Percentiles rank a stretch among this genome's conserved stretches.
Evolutionary conservation across 2,329 filamentous ascomycete species (phyloP).

Genomic region (Cordyceps pruinosa): DNA sequence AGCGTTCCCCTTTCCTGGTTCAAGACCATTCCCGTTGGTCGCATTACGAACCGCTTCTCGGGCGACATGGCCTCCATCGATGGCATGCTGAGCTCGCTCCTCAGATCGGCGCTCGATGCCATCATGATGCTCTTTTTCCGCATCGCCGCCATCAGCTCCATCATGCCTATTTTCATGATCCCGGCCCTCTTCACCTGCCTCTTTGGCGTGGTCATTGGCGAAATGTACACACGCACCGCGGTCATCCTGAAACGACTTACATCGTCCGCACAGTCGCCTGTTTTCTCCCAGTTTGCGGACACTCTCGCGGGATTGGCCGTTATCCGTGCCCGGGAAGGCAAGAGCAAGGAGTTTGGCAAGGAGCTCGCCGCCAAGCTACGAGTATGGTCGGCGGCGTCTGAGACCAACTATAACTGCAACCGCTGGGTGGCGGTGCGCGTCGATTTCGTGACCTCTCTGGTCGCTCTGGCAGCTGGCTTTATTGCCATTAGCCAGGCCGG

Average conservation of each 20-base stretch:
- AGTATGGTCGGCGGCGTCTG: constrained; percentile 38
- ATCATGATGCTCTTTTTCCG: constrained; percentile 38
- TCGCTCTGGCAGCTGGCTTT: constrained; percentile 43
- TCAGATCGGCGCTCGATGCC: constrained; percentile 37
- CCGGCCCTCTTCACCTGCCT: constrained; percentile 39
- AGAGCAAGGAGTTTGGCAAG: constrained; percentile 40
- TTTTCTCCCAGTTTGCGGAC: constrained; percentile 51
- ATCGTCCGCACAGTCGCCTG: constrained; percentile 43
- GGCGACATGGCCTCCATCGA: constrained; percentile 53
- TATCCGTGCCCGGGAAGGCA: constrained; percentile 44
- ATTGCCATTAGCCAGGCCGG: constrained; percentile 44
- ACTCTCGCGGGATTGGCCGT: constrained; percentile 43
- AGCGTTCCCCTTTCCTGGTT: constrained; percentile 51
- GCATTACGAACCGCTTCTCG: constrained; percentile 49
- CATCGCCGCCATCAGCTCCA: constrained; percentile 40
- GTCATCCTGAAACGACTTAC: constrained; percentile 39
- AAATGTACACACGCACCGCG: constrained; percentile 45
- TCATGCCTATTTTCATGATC: constrained; percentile 45
- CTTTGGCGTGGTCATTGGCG: constrained; percentile 39
- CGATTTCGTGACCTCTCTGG: constrained; percentile 47
- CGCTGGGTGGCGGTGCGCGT: constrained; percentile 50
- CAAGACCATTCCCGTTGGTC: constrained; percentile 44
- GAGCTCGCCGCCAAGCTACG: constrained; percentile 45
- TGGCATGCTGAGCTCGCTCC: constrained; percentile 37
- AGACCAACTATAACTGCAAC: constrained; percentile 49